A percentile compares a stretch with the other conserved stretches of the same genome.
Evolutionary conservation across 2,329 filamentous ascomycete species (phyloP).

Genomic region (Talaromyces marneffei): DNA sequence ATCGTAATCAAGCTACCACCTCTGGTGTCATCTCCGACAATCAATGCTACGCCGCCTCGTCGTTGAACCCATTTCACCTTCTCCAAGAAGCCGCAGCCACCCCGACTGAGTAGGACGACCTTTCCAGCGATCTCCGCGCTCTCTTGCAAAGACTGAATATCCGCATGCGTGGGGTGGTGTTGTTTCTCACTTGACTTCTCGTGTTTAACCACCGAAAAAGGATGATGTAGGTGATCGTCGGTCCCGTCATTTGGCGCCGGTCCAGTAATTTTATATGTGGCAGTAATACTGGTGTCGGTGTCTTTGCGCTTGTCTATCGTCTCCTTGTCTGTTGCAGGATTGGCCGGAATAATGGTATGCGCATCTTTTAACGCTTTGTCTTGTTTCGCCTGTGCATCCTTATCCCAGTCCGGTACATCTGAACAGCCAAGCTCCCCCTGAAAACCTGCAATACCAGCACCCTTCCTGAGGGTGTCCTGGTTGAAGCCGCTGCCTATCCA

Average conservation of each 20-base stretch:
- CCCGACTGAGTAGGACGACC: conserved; percentile 82
- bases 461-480: conserved; percentile 64
- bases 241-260: conserved; percentile 61
- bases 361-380: conserved; percentile 17
- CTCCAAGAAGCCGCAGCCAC: conserved; percentile 91
- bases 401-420: conserved; percentile 85
- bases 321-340: conserved; percentile 19
- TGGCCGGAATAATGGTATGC: conserved; percentile 23
- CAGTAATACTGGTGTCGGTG: conserved; percentile 21
- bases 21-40: conserved; percentile 88
- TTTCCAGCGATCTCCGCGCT: conserved; percentile 89
- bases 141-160: conserved; percentile 88
- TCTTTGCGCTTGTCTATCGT: conserved; percentile 19
- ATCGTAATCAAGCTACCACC: conserved; percentile 90
- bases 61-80: conserved; percentile 97
- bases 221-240: conserved; percentile 72
- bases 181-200: conserved; percentile 31
- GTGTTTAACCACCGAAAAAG: conserved; percentile 35
- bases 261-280: conserved; percentile 18
- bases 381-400: conserved; percentile 39
- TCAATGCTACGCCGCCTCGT: conserved; percentile 78
- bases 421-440: conserved; percentile 91
- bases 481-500: conserved; percentile 93
- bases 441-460: conserved; percentile 46
- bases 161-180: conserved; percentile 57